These are phyloP conservation scores for Moniliophthora roreri DNA, from an alignment of 1,284 basidiomycete species.

Conservation along the genomic window DNA sequence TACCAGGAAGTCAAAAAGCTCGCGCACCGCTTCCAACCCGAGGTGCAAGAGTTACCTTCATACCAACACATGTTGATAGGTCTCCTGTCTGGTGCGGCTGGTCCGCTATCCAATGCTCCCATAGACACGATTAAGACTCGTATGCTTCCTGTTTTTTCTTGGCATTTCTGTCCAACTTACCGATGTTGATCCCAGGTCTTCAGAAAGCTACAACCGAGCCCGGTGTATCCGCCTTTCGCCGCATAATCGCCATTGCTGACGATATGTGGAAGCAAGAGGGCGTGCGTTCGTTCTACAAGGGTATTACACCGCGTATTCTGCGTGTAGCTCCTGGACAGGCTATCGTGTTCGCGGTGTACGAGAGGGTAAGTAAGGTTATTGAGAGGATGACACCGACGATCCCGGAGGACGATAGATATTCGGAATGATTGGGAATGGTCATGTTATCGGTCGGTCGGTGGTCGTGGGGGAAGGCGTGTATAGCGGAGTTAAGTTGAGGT, in stretches of 20 bases:
- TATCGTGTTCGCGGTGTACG: conserved; percentile 90
- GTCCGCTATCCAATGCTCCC: conserved; percentile 95
- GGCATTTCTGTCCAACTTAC: conserved; percentile 6
- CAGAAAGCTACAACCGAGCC: conserved; percentile 84
- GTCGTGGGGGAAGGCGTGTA: not conserved
- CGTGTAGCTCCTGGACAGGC: conserved; percentile 96
- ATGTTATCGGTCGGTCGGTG: not conserved
- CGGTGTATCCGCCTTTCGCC: conserved; percentile 75
- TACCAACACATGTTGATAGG: conserved; percentile 96
- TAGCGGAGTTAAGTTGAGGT: not conserved
- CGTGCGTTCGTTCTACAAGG: conserved; percentile 89
- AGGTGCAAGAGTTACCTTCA: conserved; percentile 76
- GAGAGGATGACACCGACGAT: conserved; percentile 67
- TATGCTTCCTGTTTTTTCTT: conserved; percentile 35
- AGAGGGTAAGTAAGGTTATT: conserved; percentile 74
- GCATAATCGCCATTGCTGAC: conserved; percentile 78
- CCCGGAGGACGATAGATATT: conserved; percentile 54
- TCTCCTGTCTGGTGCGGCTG: conserved; percentile 95
- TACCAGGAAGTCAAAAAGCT: conserved; percentile 96
- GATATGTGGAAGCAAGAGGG: conserved; percentile 97
- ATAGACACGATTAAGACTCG: conserved; percentile 98
- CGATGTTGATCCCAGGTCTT: conserved; percentile 47
- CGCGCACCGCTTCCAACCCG: conserved; percentile 78
- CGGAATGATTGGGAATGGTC: conserved; percentile 44
- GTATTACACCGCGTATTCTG: conserved; percentile 95